Base-by-base conservation (phyloP, 148 eudicot genomes). In the Rhododendron molle region DNA sequence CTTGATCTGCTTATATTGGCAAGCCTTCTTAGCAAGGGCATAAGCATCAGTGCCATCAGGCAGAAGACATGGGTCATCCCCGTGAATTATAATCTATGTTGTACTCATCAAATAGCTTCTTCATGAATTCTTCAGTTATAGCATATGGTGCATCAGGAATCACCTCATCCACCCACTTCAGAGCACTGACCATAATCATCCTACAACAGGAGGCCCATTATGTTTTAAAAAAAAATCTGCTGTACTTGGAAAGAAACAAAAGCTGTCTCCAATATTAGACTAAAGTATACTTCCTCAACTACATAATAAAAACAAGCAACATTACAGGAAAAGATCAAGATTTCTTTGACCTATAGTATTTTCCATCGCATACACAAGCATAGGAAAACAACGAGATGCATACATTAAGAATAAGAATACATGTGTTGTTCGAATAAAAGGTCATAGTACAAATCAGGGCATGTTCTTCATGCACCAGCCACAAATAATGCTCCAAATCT, bases 121-220 rank as follows among this genome's bases (percentile, higher is more conserved):
- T 94, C 99, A 96, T 96, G 85, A 96, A 96, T 32, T 95, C 99
- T 87, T 94, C 98, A 83, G 99, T 95, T 79, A 96, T 96, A 82
- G 99, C 99, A 87, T 95, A 96, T 85, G 99, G 99, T 50, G 99
- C 99, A 94, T 96, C 98, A 87, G 99, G 93, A 83, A 96, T 96
- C 46, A 96, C 96, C 90, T 96, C 98, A 86, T 96, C 98, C 82
- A 96, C 99, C 99, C 99, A 96, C 90, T 96, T 96, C 83, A 96
- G 97, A 78, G 96, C 99, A 86, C 93, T 88, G 80, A 94, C 98
- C 99, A 95, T 96, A 79, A 90, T 93, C 95, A 96, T 93, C 94
- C 99, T 96, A 85, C 56, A 43, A 86, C 15, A 74, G 15, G 84
- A n/a, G 13, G 15, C n/a, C 60, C 81, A 82, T 34, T 26, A 83